Conservation (phyloP, 192 early-diverging fungal genomes). For the Podila verticillata region DNA sequence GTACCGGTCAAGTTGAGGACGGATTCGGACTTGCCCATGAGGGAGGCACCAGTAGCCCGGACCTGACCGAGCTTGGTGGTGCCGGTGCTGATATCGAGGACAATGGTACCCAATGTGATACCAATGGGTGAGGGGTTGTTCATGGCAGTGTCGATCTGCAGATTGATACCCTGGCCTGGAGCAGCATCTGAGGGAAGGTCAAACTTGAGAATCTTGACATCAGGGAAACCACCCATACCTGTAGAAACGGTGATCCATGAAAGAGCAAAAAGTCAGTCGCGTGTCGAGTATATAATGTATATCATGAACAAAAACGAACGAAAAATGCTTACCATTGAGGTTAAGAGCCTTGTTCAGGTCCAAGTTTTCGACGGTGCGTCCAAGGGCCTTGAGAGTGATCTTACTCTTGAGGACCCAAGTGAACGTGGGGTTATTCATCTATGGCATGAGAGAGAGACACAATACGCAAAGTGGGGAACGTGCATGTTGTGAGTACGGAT, state of each 20-base stretch:
- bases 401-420: constrained; percentile 40
- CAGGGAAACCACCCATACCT: constrained; percentile 67
- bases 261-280: not conserved
- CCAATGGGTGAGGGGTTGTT: constrained; percentile 65
- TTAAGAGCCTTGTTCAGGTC: constrained; percentile 58
- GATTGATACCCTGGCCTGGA: constrained; percentile 63
- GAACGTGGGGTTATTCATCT: constrained; percentile 38
- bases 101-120: constrained; percentile 64
- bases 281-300: not conserved
- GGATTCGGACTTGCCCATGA: constrained; percentile 50
- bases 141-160: constrained; percentile 62
- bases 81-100: constrained; percentile 59
- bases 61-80: constrained; percentile 60
- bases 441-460: not conserved
- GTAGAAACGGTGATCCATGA: not conserved
- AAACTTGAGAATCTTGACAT: constrained; percentile 61
- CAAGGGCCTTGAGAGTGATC: constrained; percentile 47
- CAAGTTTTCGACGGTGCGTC: constrained; percentile 54
- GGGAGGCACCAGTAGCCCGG: constrained; percentile 48
- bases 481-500: too few species aligned
- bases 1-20: constrained; percentile 63
- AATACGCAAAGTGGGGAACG: too few species aligned
- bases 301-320: not conserved
- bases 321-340: constrained; percentile 32
- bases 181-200: constrained; percentile 61